Evolutionary conservation across 2,329 filamentous ascomycete genomes (phyloP).

Genomic region (Pestalotiopsis sp.): DNA sequence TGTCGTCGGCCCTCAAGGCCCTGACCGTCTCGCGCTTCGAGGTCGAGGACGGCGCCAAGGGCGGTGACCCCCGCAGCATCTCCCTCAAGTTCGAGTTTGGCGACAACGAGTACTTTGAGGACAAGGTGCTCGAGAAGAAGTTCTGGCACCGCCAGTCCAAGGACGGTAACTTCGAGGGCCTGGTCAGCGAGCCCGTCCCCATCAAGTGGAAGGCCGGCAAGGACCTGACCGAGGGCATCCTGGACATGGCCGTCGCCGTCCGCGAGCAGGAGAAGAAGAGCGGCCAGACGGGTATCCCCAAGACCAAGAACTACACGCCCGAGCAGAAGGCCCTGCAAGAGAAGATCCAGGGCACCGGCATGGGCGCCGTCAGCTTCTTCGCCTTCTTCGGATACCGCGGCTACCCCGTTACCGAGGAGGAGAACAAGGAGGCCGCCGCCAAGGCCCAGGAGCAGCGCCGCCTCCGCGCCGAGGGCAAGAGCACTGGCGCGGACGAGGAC

Average conservation of each 20-base stretch:
- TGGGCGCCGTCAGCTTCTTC: constrained; percentile 80
- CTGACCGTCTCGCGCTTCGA: constrained; percentile 82
- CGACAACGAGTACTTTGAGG: constrained; percentile 80
- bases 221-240: constrained; percentile 81
- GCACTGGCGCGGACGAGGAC: constrained; percentile 56
- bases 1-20: constrained; percentile 68
- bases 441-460: constrained; percentile 61
- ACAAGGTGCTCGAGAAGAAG: constrained; percentile 82
- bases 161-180: constrained; percentile 67
- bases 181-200: constrained; percentile 86
- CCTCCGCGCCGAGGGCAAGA: constrained; percentile 52
- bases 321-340: constrained; percentile 54
- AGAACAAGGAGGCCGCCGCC: constrained; percentile 65
- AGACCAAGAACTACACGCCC: constrained; percentile 40
- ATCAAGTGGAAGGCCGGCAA: constrained; percentile 87
- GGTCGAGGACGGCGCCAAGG: constrained; percentile 61
- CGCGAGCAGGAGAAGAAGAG: constrained; percentile 62
- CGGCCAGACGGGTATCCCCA: constrained; percentile 28
- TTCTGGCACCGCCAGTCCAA: constrained; percentile 80
- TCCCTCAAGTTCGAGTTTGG: constrained; percentile 77
- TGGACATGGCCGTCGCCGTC: constrained; percentile 72
- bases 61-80: constrained; percentile 77
- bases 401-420: constrained; percentile 70
- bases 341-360: constrained; percentile 61
- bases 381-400: constrained; percentile 84